Evolutionary conservation across 352 stramenopile genomes (phyloP).

Genomic region (Vaucheria bursata): DNA sequence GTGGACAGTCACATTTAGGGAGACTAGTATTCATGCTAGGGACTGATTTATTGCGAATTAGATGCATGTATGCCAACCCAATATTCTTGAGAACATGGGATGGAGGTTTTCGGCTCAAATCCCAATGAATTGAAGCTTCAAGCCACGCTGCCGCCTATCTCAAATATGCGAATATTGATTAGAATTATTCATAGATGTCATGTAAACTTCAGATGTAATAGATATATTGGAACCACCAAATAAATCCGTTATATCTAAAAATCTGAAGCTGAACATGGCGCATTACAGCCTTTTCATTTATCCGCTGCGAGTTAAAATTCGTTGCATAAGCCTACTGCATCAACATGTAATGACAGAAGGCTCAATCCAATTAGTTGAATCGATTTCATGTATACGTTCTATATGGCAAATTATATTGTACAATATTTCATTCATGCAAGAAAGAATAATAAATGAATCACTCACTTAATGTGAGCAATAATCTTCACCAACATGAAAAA

Average conservation of each 20-base stretch:
- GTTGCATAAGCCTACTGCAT: no score
- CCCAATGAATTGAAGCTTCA: slow-evolving; percentile 58
- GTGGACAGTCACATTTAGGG: no score
- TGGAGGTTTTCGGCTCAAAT: slow-evolving; percentile 61
- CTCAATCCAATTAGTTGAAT: not conserved
- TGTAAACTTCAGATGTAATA: not conserved
- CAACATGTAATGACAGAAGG: no score
- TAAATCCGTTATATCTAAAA: no score
- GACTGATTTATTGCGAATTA: slow-evolving; percentile 55
- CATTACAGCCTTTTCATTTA: not conserved
- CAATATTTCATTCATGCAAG: no score
- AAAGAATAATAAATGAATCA: no score
- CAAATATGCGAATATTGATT: not conserved
- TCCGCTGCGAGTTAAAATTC: no score
- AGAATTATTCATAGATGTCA: not conserved
- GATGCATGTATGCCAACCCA: slow-evolving; percentile 82
- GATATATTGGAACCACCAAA: no score
- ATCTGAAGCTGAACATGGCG: no score
- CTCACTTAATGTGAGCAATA: no score
- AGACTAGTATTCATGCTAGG: no score
- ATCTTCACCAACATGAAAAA: no score
- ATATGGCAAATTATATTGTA: not conserved
- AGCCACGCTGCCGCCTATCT: slow-evolving; percentile 61
- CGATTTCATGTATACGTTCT: not conserved
- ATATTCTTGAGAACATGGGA: slow-evolving; percentile 77